Conservation (phyloP, 345 rosid species). For the Eucalyptus fibrosa region DNA sequence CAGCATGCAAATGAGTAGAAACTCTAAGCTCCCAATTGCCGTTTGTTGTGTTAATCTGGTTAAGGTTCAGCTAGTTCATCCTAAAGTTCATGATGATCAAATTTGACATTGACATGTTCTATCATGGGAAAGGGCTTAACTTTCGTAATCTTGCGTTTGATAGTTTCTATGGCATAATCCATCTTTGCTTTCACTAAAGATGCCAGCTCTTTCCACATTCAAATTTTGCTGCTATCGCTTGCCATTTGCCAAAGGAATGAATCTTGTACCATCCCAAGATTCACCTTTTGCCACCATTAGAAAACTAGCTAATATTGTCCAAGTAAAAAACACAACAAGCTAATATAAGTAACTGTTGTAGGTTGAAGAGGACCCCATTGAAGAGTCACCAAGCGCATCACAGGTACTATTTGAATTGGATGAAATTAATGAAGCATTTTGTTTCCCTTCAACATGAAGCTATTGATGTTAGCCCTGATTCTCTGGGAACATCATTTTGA, state of each 20-base stretch:
- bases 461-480: not conserved
- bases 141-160: not conserved
- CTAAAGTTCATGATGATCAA: not conserved
- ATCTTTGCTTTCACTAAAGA: not conserved
- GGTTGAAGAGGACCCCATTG: conserved; percentile 34
- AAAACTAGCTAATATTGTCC: not conserved
- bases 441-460: not conserved
- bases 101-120: not conserved
- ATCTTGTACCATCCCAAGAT: not conserved
- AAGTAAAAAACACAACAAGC: not conserved
- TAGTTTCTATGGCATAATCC: not conserved
- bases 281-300: not conserved
- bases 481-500: not conserved
- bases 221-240: not conserved
- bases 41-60: not conserved
- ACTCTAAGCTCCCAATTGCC: not conserved
- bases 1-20: not conserved
- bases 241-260: not conserved
- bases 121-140: not conserved
- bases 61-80: not conserved
- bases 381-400: conserved; percentile 32
- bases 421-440: not conserved
- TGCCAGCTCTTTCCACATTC: not conserved
- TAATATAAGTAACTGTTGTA: conserved; percentile 5
- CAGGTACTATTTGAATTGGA: conserved; percentile 12